These are phyloP conservation scores for Ceriops tagal DNA, from an alignment of 345 rosid genomes.

Conservation along the genomic window DNA sequence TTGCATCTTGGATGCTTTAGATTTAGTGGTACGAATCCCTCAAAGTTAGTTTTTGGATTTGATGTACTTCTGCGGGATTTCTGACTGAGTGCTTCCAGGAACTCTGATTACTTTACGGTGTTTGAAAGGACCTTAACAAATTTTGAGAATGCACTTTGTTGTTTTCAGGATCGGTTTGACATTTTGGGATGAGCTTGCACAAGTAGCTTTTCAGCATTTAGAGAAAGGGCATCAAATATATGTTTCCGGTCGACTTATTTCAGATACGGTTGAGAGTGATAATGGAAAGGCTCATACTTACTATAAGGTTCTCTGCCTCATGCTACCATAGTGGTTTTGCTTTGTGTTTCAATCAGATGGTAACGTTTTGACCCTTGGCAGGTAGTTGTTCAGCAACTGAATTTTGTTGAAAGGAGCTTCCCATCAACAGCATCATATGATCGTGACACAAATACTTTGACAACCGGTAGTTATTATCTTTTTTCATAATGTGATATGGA, in stretches of 20 bases:
- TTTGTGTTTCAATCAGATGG: neutral
- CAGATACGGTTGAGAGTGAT: conserved; percentile 48
- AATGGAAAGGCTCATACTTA: conserved; percentile 54
- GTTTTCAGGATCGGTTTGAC: conserved; percentile 53
- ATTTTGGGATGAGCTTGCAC: conserved; percentile 65
- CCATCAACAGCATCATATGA: conserved; percentile 23
- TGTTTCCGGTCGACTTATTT: conserved; percentile 55
- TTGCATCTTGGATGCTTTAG: too few relatives aligned
- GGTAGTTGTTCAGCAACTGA: conserved; percentile 61
- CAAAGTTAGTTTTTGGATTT: neutral
- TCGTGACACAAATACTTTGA: conserved; percentile 22
- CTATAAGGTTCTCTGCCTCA: conserved; percentile 42
- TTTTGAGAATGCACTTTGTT: conserved; percentile 1
- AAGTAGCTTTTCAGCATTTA: conserved; percentile 47
- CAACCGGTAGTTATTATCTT: conserved; percentile 30
- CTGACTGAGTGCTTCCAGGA: neutral
- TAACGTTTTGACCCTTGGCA: conserved; percentile 20
- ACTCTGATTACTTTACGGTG: neutral
- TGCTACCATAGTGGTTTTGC: neutral
- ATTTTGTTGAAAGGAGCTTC: conserved; percentile 44
- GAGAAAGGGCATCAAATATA: conserved; percentile 58
- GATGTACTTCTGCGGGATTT: neutral
- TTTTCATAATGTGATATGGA: neutral
- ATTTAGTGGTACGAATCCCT: too few relatives aligned
- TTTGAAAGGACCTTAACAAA: neutral